phyloP scores from a whole-genome alignment of 2,329 filamentous ascomycete species.

The Aciculosporium take region DNA sequence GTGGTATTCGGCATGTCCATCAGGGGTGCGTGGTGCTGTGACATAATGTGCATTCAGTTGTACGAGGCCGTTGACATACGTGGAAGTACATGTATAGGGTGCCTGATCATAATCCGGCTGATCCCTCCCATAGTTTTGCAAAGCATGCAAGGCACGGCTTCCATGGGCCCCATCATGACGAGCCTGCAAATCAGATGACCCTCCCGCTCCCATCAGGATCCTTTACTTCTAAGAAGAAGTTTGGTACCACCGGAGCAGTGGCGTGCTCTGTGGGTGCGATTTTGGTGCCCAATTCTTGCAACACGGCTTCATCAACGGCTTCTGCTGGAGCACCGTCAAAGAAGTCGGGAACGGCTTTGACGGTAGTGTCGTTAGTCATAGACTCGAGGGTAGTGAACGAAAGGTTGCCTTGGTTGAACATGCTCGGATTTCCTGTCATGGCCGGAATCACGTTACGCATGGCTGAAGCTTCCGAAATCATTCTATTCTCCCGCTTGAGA shows the following conservation, averaged over 20 bases:
- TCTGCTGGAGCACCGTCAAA: not conserved
- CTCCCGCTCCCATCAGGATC: constrained; percentile 15
- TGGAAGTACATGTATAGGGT: constrained; percentile 20
- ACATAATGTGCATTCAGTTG: constrained; percentile 19
- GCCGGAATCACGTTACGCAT: too few species aligned
- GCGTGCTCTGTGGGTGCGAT: constrained; percentile 20
- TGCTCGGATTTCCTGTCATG: too few species aligned
- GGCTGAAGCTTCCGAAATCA: too few species aligned
- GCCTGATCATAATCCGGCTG: constrained; percentile 21
- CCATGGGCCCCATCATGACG: constrained; percentile 22
- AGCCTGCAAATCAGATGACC: constrained; percentile 20
- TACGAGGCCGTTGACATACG: constrained; percentile 22
- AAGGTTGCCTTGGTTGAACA: too few species aligned
- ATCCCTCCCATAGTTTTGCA: constrained; percentile 18
- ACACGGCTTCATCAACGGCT: not conserved
- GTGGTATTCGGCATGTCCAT: constrained; percentile 15
- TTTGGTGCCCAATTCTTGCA: not conserved
- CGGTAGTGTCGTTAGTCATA: constrained; percentile 18
- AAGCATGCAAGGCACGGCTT: constrained; percentile 18
- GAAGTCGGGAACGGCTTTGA: constrained; percentile 11
- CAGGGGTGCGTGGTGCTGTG: constrained; percentile 7
- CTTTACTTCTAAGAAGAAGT: constrained; percentile 26
- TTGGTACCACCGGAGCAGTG: constrained; percentile 19
- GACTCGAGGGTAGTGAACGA: constrained; percentile 17
- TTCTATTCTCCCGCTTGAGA: too few species aligned